phyloP scores from a whole-genome alignment of 1,284 basidiomycete species.

The Stygiomarasmius scandens region DNA sequence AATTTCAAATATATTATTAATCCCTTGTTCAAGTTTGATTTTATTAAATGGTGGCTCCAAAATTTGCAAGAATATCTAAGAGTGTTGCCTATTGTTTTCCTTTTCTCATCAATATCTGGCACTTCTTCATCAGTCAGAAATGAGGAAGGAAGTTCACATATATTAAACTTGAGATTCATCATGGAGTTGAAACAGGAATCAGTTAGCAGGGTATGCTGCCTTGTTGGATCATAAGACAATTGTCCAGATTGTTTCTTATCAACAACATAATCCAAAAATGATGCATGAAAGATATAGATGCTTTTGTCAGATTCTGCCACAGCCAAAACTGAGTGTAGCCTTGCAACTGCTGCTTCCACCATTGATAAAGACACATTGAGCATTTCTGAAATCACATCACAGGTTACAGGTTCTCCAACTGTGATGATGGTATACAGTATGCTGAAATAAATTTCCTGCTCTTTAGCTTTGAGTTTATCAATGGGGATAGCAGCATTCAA shows the following conservation, averaged over 20 bases:
- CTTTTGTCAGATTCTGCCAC: not conserved
- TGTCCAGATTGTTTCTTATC: not conserved
- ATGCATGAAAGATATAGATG: not conserved
- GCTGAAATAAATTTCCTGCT: not conserved
- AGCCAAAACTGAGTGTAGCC: not conserved
- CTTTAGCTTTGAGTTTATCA: not conserved
- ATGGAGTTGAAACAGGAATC: not conserved
- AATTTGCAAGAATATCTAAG: too few relatives aligned
- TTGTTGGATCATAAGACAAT: not conserved
- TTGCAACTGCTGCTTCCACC: not conserved
- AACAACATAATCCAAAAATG: not conserved
- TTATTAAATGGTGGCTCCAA: too few relatives aligned
- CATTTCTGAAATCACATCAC: not conserved
- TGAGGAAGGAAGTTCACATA: conserved; percentile 1
- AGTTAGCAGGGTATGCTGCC: not conserved
- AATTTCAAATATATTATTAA: too few relatives aligned
- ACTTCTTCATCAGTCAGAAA: not conserved
- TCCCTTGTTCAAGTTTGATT: too few relatives aligned
- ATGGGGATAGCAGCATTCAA: not conserved
- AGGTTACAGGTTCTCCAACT: not conserved
- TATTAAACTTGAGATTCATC: not conserved
- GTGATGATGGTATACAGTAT: not conserved
- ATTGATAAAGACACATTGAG: not conserved
- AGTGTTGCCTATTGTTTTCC: not conserved
- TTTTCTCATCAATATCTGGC: not conserved